Evolutionary conservation across 2,329 filamentous ascomycete species (phyloP), one percentile per base, ranked within the genome.

Genomic region (Microsporum ferrugineum): DNA sequence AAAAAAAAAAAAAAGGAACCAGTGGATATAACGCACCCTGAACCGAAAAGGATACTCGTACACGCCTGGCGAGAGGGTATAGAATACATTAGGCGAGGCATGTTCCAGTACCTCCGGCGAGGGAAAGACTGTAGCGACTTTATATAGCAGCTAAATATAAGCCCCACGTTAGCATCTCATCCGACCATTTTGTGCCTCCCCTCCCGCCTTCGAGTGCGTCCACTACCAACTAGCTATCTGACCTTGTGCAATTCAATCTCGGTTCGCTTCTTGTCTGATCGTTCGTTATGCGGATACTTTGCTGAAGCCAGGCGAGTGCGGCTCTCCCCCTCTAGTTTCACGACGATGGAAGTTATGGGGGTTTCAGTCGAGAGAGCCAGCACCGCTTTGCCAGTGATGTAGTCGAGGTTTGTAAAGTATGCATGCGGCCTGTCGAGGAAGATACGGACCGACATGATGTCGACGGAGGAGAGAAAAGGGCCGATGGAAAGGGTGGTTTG

Each of bases 191-290:
- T 51, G 10, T 29, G 17, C 2, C 17, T 17, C 12, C 5, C 17
- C 29, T 47, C 27, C 17, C 33, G 17, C 17, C 17, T 23, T 23
- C 17, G 17, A 23, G 17, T 23, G 17, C 17, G 17, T 8, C 29
- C 27, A 41, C 23, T 49, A 7, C 1, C n/a, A 41, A 49, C 14
- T 39, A 31, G 34, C 27, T 5, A 5, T 45, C 61, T 66, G 64
- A 79, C 77, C 72, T 79, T 79, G 64, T 80, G 78, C 23, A 78
- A 71, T 66, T 80, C 78, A 58, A 76, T 66, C 67, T 79, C 76
- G n/a, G 75, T 75, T 61, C 75, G 73, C 67, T 73, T 76, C 69
- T 77, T 78, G n/a, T 78, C 76, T 27, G 74, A 72, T 41, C 74
- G 66, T 39, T 75, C 75, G 72, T 74, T 67, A 60, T 74, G 68